Base-by-base conservation (phyloP, 257 asterid genomes). In the Scutellaria galericulata region DNA sequence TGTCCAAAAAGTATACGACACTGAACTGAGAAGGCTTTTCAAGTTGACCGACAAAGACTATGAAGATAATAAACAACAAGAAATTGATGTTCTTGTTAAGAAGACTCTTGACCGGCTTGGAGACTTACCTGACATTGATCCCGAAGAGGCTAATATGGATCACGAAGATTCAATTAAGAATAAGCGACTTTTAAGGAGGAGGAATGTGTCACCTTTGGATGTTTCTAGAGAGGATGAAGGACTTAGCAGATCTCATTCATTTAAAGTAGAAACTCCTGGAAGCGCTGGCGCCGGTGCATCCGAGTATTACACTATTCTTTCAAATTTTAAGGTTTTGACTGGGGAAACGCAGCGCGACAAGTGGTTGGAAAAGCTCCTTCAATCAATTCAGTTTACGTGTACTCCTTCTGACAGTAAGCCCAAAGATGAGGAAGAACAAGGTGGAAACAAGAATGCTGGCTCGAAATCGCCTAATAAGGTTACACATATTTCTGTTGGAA, bases 291-390 rank as follows among this genome's bases (percentile, higher is more conserved):
- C 64, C 37, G 75, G 78, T 75, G 70, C 83, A 61, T 85, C 98
- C 1, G 94, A 85, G 63, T 83, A 79, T 62, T 75, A 71, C 50
- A 0, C 68, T 53, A 86, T 86, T 77, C 85, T 91, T 40, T 84
- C 82, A 42, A 75, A 75, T 53, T 79, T 75, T 66, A 79, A 84
- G 75, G 77, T 62, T 64, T 72, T 89, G 73, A 91, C 92, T 8
- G 90, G 89, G 69, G 95, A 86, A 78, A 76, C 85, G 35, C 82
- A 67, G 67, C 91, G 99, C 22, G 86, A 94, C 77, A 84, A 69
- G 83, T 88, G 95, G 92, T 78, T 91, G 86, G 96, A 86, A 64
- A 91, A 79, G 82, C 88, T 94, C 64, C 88, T 94, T 53, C 87
- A 84, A 40, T 82, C 87, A n/a, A 54, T 89, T 80, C 82, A 86